A percentile compares a stretch with the other conserved stretches of the same genome.
These are phyloP conservation scores for Cornus florida DNA, from an alignment of 148 eudicot genomes.

Conservation along the genomic window DNA sequence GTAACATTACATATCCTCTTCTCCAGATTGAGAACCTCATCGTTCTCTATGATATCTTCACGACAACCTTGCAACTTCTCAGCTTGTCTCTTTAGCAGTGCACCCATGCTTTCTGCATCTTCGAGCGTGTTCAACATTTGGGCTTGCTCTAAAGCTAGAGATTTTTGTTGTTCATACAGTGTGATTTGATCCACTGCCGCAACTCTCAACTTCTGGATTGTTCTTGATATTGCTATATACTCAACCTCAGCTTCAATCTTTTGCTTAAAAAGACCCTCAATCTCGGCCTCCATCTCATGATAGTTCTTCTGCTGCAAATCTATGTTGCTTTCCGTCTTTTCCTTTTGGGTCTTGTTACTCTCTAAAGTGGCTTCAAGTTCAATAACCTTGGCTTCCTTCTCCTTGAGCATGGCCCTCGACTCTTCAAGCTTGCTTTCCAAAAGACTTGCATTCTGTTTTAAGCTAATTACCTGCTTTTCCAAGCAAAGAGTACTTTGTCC, in stretches of 20 bases:
- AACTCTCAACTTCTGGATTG: conserved; percentile 33
- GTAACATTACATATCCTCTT: conserved; percentile 39
- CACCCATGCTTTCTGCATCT: conserved; percentile 35
- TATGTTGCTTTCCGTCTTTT: conserved; percentile 6
- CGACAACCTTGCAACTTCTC: conserved; percentile 30
- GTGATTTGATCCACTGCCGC: conserved; percentile 32
- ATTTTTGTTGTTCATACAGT: conserved; percentile 37
- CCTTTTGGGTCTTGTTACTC: conserved; percentile 17
- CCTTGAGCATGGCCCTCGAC: conserved; percentile 33
- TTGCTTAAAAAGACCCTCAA: conserved; percentile 52
- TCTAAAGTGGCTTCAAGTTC: conserved; percentile 43
- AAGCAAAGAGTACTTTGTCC: neutral
- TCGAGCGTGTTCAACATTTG: conserved; percentile 19
- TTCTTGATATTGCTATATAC: conserved; percentile 49
- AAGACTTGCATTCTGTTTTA: conserved; percentile 25
- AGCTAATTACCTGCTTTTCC: conserved; percentile 24
- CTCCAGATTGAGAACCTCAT: conserved; percentile 45
- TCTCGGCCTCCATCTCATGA: conserved; percentile 49
- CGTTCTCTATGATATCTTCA: conserved; percentile 26
- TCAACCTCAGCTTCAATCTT: conserved; percentile 77
- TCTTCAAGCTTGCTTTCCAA: conserved; percentile 58
- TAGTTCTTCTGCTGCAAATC: conserved; percentile 20
- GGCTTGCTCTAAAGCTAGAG: conserved; percentile 26
- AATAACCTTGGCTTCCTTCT: conserved; percentile 36
- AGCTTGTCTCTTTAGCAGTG: conserved; percentile 30